Conservation (phyloP, 2,329 filamentous ascomycete genomes). For the Fusarium setosum region DNA sequence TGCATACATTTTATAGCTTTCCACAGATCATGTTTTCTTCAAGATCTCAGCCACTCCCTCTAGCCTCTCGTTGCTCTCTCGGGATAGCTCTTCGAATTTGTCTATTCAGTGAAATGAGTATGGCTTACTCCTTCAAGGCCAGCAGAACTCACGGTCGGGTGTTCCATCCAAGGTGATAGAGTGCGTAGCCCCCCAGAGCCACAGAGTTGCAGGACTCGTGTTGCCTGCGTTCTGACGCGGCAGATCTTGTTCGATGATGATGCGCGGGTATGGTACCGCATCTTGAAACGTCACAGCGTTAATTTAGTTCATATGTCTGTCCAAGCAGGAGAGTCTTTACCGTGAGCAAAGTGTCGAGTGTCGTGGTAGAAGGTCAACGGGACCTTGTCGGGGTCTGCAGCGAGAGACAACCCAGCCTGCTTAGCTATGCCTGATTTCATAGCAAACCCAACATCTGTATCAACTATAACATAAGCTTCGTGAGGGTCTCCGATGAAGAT, state of each 20-base stretch:
- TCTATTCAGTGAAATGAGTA: slow-evolving; percentile 3
- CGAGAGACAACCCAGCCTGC: slow-evolving; percentile 3
- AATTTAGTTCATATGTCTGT: neutral
- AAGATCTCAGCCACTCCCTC: slow-evolving; percentile 14
- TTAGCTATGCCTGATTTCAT: slow-evolving; percentile 9
- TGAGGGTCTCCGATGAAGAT: slow-evolving; percentile 23
- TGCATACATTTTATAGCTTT: neutral
- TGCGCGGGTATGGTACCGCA: slow-evolving; percentile 13
- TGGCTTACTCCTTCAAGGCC: neutral
- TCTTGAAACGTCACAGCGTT: neutral
- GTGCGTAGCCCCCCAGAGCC: slow-evolving; percentile 32
- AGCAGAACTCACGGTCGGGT: slow-evolving; percentile 16
- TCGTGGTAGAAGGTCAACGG: slow-evolving; percentile 18
- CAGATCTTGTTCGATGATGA: slow-evolving; percentile 22
- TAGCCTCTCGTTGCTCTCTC: slow-evolving; percentile 21
- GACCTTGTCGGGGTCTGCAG: slow-evolving; percentile 12
- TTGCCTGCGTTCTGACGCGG: slow-evolving; percentile 11
- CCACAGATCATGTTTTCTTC: slow-evolving; percentile 4
- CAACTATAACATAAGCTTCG: slow-evolving; percentile 19
- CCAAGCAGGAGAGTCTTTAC: neutral
- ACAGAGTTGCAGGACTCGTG: slow-evolving; percentile 30
- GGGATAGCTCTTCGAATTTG: slow-evolving; percentile 3
- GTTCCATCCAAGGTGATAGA: slow-evolving; percentile 35
- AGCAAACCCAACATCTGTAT: slow-evolving; percentile 9
- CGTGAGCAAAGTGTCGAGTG: slow-evolving; percentile 12